Percentiles rank a stretch among this genome's conserved stretches.
Evolutionary conservation across 768 basidiomycete genomes (phyloP).

Genomic region (Leccinum disarticulatum): DNA sequence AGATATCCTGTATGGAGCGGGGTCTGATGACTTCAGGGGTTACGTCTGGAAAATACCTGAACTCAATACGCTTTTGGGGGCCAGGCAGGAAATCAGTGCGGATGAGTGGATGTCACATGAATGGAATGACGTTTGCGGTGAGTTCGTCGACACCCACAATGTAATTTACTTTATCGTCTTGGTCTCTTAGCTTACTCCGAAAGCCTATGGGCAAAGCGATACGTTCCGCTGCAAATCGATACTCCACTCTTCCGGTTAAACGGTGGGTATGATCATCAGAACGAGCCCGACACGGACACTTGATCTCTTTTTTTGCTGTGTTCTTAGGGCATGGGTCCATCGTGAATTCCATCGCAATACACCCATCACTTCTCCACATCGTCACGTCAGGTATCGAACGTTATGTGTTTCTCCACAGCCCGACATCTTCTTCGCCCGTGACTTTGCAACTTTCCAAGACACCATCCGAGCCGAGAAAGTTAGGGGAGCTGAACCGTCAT

Average conservation of each 20-base stretch:
- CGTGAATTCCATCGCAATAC: slow-evolving; percentile 71
- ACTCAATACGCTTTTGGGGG: slow-evolving; percentile 40
- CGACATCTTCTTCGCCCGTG: slow-evolving; percentile 56
- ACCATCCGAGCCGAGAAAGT: slow-evolving; percentile 45
- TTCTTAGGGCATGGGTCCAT: slow-evolving; percentile 69
- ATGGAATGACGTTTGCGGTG: slow-evolving; percentile 34
- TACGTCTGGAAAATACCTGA: slow-evolving; percentile 79
- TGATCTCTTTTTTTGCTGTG: slow-evolving; percentile 7
- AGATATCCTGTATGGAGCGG: slow-evolving; percentile 67
- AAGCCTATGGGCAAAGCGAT: slow-evolving; percentile 39
- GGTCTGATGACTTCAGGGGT: slow-evolving; percentile 79
- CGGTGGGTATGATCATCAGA: slow-evolving; percentile 39
- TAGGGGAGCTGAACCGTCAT: slow-evolving; percentile 36
- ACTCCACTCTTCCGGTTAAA: slow-evolving; percentile 60
- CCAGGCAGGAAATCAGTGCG: slow-evolving; percentile 45
- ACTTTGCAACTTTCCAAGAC: slow-evolving; percentile 45
- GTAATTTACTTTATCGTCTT: slow-evolving; percentile 7
- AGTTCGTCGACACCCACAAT: slow-evolving; percentile 13
- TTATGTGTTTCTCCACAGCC: slow-evolving; percentile 65
- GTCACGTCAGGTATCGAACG: slow-evolving; percentile 76
- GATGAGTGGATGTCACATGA: slow-evolving; percentile 45
- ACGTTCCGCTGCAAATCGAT: slow-evolving; percentile 60
- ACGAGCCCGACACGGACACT: background rate
- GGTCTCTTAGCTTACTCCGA: slow-evolving; percentile 46
- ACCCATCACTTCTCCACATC: slow-evolving; percentile 66